Evolutionary conservation across 177 flowering plant genomes (phyloP), one percentile per base, ranked within the genome.

Genomic region (Vitis hybrid): DNA sequence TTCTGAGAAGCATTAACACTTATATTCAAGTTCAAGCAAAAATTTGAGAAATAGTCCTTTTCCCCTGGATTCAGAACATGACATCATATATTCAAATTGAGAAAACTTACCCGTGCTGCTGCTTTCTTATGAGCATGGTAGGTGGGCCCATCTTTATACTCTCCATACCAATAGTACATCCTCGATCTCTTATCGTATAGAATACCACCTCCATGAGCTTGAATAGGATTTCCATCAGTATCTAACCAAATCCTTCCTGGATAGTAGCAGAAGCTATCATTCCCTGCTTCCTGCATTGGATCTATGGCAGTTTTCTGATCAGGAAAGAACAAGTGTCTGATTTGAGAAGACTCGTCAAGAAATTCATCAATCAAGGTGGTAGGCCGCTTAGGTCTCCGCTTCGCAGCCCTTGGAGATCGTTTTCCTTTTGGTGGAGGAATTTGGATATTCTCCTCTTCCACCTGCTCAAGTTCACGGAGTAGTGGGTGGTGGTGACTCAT

Each of bases 181-280:
- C 73, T 76, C 2, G 82, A 80, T 60, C 72, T 85, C 70, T 84
- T 76, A 72, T 84, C 97, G 76, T 87, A 86, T 49, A 96, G 59
- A 72, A 96, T 82, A 33, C 99, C 99, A 48, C 99, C 99, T 62
- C 99, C 99, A 78, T 96, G 99, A 58, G 98, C 98, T 78, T 96
- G 99, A 79, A 93, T 95, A 29, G 91, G 92, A 74, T 87, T 85
- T 65, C 98, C 97, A 51, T 91, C 97, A 14, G 97, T 93, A 70
- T 95, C 99, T 76, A 95, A 77, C 99, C 99, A 95, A 50, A 88
- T 85, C 77, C 85, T 89, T 55, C 94, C 97, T 0, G 98, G 98
- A 69, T 83, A 75, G 70, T 79, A 96, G 72, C 86, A 82, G 63
- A 74, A 75, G 69, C 85, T 89, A 52, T 83, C 88, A 65, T 89